Evolutionary conservation across 768 basidiomycete species (phyloP).

Genomic region (Terana coerulea): DNA sequence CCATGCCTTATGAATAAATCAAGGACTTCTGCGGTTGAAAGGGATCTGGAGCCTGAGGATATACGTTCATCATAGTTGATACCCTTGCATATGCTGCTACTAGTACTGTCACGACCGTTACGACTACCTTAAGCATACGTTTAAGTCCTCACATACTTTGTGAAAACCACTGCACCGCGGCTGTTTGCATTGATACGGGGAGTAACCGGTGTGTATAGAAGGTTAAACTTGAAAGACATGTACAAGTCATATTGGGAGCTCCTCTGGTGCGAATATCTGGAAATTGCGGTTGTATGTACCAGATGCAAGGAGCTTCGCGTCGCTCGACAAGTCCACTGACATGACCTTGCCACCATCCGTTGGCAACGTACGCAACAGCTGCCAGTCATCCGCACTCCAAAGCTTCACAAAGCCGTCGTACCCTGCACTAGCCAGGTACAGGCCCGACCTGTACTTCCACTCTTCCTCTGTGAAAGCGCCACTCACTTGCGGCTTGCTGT

Average conservation of each 20-base stretch:
- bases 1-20: conserved; percentile 83
- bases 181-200: too few relatives aligned
- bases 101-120: too few relatives aligned
- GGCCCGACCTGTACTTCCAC: conserved; percentile 78
- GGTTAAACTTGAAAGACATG: neutral
- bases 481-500: conserved; percentile 14
- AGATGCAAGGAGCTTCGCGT: conserved; percentile 80
- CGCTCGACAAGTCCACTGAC: conserved; percentile 88
- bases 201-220: conserved; percentile 16
- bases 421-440: conserved; percentile 91
- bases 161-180: too few relatives aligned
- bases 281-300: conserved; percentile 94
- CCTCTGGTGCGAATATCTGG: conserved; percentile 87
- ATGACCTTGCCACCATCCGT: conserved; percentile 99
- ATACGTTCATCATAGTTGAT: too few relatives aligned
- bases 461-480: conserved; percentile 49
- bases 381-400: conserved; percentile 99
- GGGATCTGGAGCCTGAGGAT: too few relatives aligned
- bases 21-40: too few relatives aligned
- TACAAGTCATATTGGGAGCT: conserved; percentile 30
- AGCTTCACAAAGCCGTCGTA: conserved; percentile 95
- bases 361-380: conserved; percentile 78
- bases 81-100: too few relatives aligned
- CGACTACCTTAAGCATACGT: too few relatives aligned
- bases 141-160: too few relatives aligned